Conservation (phyloP, 257 asterid genomes). For the Eustoma russellianum region DNA sequence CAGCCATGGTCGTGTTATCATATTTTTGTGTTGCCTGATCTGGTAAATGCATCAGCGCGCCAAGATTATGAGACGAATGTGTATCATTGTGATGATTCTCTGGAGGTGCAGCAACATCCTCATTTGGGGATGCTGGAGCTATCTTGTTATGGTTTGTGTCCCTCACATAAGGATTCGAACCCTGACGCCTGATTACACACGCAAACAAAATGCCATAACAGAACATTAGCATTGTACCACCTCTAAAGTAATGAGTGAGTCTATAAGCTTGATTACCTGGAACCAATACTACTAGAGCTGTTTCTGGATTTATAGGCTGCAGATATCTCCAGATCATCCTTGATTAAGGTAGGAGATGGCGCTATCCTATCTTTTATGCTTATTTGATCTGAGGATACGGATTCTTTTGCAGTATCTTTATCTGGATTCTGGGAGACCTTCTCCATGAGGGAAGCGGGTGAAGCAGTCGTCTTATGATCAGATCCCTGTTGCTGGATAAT, state of each 20-base stretch:
- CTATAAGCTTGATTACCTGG: constrained; percentile 41
- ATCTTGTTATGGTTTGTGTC: constrained; percentile 56
- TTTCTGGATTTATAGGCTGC: constrained; percentile 28
- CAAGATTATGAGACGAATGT: constrained; percentile 17
- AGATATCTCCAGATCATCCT: constrained; percentile 18
- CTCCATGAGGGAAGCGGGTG: constrained; percentile 8
- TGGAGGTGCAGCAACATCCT: constrained; percentile 10
- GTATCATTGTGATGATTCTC: constrained; percentile 9
- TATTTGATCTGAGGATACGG: constrained; percentile 13
- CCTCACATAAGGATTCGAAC: constrained; percentile 26
- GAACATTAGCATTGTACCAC: background rate
- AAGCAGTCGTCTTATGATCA: constrained; percentile 10
- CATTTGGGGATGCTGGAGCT: constrained; percentile 50
- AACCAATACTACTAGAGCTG: constrained; percentile 38
- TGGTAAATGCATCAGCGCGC: background rate
- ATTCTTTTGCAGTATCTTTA: constrained; percentile 16
- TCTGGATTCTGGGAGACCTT: constrained; percentile 9
- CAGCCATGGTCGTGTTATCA: background rate
- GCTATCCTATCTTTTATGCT: constrained; percentile 6
- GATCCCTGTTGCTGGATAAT: constrained; percentile 31
- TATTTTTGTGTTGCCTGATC: constrained; percentile 11
- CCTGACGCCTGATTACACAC: constrained; percentile 30
- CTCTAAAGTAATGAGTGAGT: background rate
- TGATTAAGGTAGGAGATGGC: constrained; percentile 12
- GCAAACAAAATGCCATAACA: background rate